These are phyloP conservation scores for Madurella mycetomatis DNA, from an alignment of 2,329 filamentous ascomycete species.

Conservation along the genomic window DNA sequence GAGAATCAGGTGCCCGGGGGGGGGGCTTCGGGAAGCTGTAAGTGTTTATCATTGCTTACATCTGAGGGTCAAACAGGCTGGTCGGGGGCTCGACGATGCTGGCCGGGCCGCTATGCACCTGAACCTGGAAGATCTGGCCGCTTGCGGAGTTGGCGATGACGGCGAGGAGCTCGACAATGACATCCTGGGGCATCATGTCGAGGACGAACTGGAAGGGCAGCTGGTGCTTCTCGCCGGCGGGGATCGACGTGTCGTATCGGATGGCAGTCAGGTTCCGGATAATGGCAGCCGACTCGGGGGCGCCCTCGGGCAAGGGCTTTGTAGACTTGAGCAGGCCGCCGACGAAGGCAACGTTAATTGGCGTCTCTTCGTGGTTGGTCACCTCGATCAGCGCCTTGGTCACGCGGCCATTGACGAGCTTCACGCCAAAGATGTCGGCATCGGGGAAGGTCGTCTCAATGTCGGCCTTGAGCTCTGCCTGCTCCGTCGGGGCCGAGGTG, in stretches of 20 bases:
- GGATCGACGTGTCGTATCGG: slow-evolving; percentile 68
- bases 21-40: too few species aligned
- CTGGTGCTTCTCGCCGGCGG: slow-evolving; percentile 69
- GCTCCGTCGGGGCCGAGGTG: slow-evolving; percentile 20
- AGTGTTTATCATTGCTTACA: too few species aligned
- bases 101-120: slow-evolving; percentile 77
- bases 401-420: slow-evolving; percentile 87
- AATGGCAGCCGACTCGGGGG: slow-evolving; percentile 49
- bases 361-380: slow-evolving; percentile 73
- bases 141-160: slow-evolving; percentile 61
- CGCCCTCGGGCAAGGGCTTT: slow-evolving; percentile 47
- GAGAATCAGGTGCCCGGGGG: too few species aligned
- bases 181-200: slow-evolving; percentile 89
- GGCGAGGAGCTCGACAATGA: slow-evolving; percentile 71
- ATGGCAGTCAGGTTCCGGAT: slow-evolving; percentile 81
- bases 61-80: slow-evolving; percentile 90
- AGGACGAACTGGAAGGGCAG: slow-evolving; percentile 80
- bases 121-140: slow-evolving; percentile 68
- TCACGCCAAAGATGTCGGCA: slow-evolving; percentile 86
- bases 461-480: slow-evolving; percentile 57
- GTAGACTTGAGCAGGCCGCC: slow-evolving; percentile 66
- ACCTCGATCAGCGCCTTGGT: slow-evolving; percentile 80
- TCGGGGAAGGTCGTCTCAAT: slow-evolving; percentile 60
- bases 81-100: slow-evolving; percentile 85
- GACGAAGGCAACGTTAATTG: slow-evolving; percentile 71